Conservation (phyloP, 495 filamentous ascomycete genomes). For the Aspergillus avenaceus region DNA sequence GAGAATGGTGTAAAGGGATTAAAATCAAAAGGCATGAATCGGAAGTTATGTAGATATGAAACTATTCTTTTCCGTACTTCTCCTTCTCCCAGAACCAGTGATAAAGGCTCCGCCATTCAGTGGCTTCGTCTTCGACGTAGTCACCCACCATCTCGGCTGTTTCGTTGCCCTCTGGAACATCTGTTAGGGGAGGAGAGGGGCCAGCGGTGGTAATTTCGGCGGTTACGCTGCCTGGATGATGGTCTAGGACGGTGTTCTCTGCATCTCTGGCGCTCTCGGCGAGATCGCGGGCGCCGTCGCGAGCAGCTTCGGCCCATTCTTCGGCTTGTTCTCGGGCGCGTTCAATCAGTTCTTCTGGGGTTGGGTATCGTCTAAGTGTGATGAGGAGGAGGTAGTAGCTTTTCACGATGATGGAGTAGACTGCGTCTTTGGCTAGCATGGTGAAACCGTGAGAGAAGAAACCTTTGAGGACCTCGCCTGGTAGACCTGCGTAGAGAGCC, state of each 20-base stretch:
- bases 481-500: slow-evolving; percentile 73
- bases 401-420: slow-evolving; percentile 71
- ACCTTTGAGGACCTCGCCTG: slow-evolving; percentile 73
- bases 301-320: slow-evolving; percentile 40
- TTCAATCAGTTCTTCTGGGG: slow-evolving; percentile 38
- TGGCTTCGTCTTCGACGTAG: slow-evolving; percentile 44
- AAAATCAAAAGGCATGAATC: too few relatives aligned
- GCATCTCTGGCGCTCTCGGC: slow-evolving; percentile 28
- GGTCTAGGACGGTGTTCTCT: slow-evolving; percentile 23
- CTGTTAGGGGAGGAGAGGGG: slow-evolving; percentile 1
- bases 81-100: slow-evolving; percentile 45
- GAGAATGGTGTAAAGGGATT: too few relatives aligned
- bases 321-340: slow-evolving; percentile 41
- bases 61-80: slow-evolving; percentile 12
- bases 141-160: slow-evolving; percentile 45
- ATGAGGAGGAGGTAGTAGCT: slow-evolving; percentile 54
- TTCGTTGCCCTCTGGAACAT: slow-evolving; percentile 35
- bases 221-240: slow-evolving; percentile 22
- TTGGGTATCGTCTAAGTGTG: slow-evolving; percentile 37
- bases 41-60: too few relatives aligned
- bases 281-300: slow-evolving; percentile 38
- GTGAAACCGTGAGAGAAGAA: slow-evolving; percentile 86
- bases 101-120: slow-evolving; percentile 40
- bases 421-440: slow-evolving; percentile 82
- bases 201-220: slow-evolving; percentile 34